Base-by-base conservation (phyloP, 352 stramenopile genomes). In the Globisporangium irregulare region DNA sequence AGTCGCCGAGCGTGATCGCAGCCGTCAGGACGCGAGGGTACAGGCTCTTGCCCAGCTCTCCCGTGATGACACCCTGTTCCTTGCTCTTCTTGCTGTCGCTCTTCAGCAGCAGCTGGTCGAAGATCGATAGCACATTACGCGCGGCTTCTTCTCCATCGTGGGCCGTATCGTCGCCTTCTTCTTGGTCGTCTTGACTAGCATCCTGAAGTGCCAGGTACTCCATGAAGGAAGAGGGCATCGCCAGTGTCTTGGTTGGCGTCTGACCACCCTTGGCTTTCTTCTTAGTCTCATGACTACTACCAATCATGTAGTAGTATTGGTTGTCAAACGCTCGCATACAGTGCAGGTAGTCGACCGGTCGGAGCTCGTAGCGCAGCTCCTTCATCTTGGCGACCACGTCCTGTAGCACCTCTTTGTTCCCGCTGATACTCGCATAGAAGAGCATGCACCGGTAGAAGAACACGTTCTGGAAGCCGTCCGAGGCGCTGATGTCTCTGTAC, bases 361-460 rank as follows among this genome's bases (percentile, higher is more conserved):
- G 59, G 3, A 68, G 46, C 27, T 38, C 48, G 18, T 62, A 71
- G 20, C 48, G 48, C 15, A 64, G 66, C 46, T 55, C 50, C 9
- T 4, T 12, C 66, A 71, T 71, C 66, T 51, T 54, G 24, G 24
- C 12, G 20, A 53, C 10, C 9, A 54, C 66, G 18, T 68, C 59
- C 8, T 6, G 27, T 59, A 56, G 20, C 25, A 67, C 58, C 3
- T 7, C 15, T 20, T 41, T 46, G 36, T 71, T 55, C 22, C 60
- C 34, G 4, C 24, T n/a, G 9, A 43, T 41, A 5, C 58, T 22
- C 0, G 60, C 59, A 59, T 67, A 66, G 8, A 57, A 67, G 10
- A 71, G 66, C 60, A 59, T 50, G 34, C 32, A 56, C 24, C 66
- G 66, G 60, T 71, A 71, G 59, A 71, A 71, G 20, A 62, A 71